Conservation (phyloP, 1,284 basidiomycete species). For the Cutaneotrichosporon spelunceum region DNA sequence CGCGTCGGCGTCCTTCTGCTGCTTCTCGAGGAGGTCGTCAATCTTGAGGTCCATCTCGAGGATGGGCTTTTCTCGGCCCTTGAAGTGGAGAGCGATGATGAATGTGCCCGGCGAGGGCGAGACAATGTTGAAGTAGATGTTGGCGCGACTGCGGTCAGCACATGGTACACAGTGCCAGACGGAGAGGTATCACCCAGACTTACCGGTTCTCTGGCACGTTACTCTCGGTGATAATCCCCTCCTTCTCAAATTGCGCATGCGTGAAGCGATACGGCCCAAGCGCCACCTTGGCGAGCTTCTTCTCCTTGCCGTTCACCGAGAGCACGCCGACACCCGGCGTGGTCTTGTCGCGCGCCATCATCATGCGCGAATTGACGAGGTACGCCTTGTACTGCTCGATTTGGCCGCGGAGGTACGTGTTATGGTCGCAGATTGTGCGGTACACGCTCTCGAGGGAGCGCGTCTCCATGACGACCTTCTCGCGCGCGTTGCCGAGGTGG, state of each 20-base stretch:
- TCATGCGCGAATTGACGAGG: conserved; percentile 92
- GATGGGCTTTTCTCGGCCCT: conserved; percentile 98
- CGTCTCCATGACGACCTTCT: conserved; percentile 92
- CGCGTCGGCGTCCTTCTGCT: conserved; percentile 99
- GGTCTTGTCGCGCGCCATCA: conserved; percentile 79
- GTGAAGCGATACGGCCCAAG: conserved; percentile 96
- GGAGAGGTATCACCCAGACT: too few relatives aligned
- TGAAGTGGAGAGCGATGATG: conserved; percentile 97
- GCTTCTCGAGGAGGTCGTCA: conserved; percentile 94
- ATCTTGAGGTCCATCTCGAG: conserved; percentile 99
- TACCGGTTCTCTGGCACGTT: conserved; percentile 97
- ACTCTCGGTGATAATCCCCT: conserved; percentile 98
- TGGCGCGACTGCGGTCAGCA: conserved; percentile 68
- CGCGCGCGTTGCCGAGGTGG: conserved; percentile 91
- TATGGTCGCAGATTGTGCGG: conserved; percentile 99
- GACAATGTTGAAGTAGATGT: conserved; percentile 98
- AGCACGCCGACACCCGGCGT: conserved; percentile 84
- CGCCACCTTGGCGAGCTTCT: conserved; percentile 79
- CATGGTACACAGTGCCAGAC: neutral
- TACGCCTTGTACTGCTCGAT: conserved; percentile 99
- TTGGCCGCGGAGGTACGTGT: conserved; percentile 92
- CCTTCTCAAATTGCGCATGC: conserved; percentile 96
- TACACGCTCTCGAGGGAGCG: conserved; percentile 91
- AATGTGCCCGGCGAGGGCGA: conserved; percentile 97
- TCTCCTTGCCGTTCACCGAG: conserved; percentile 93